Evolutionary conservation across 495 filamentous ascomycete species (phyloP).

Genomic region (Aspergillus carlsbadensis): DNA sequence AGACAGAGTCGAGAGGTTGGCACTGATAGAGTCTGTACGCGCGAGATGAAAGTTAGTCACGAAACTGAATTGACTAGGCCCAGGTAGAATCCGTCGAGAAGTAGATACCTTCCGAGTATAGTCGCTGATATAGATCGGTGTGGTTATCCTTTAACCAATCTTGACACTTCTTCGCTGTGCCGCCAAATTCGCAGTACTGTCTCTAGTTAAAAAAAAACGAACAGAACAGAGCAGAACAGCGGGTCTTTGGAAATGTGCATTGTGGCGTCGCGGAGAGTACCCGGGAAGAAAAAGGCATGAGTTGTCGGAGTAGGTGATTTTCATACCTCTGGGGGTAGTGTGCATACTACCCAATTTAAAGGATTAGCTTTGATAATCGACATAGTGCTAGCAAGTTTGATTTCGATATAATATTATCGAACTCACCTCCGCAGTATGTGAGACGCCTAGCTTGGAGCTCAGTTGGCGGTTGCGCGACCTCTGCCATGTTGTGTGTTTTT

Average conservation of each 20-base stretch:
- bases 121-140: constrained; percentile 65
- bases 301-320: neutral
- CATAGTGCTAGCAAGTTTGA: neutral
- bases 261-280: neutral
- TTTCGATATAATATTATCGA: constrained; percentile 9
- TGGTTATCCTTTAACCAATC: constrained; percentile 85
- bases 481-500: constrained; percentile 34
- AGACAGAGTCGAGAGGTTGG: constrained; percentile 79
- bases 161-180: constrained; percentile 95
- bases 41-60: neutral
- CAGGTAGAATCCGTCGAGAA: neutral
- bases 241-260: neutral
- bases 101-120: constrained; percentile 78
- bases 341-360: constrained; percentile 64
- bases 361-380: neutral
- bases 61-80: neutral
- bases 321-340: constrained; percentile 88
- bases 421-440: constrained; percentile 78
- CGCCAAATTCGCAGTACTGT: constrained; percentile 98
- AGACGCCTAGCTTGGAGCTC: constrained; percentile 66
- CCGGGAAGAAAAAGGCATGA: constrained; percentile 1
- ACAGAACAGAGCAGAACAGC: too few relatives aligned
- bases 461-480: constrained; percentile 31
- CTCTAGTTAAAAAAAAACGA: neutral
- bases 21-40: constrained; percentile 70